Conservation (phyloP, 2,329 filamentous ascomycete genomes). For the Bipolaris cookei region DNA sequence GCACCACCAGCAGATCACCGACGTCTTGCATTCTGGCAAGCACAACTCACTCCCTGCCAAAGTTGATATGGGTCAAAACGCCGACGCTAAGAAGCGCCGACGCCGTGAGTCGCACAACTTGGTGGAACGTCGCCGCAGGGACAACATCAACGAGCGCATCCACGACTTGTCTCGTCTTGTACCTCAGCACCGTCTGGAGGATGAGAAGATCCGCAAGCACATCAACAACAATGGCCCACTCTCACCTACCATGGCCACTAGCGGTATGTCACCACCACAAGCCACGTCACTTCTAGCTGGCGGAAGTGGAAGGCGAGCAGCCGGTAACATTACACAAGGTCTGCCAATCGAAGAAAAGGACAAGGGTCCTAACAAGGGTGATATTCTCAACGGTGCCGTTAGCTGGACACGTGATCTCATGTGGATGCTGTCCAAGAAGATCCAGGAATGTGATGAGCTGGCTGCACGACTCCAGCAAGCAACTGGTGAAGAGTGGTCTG, state of each 20-base stretch:
- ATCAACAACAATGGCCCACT: slow-evolving; percentile 90
- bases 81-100: slow-evolving; percentile 91
- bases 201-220: slow-evolving; percentile 95
- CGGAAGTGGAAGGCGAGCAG: slow-evolving; percentile 79
- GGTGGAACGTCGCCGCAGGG: slow-evolving; percentile 89
- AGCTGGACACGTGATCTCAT: slow-evolving; percentile 97
- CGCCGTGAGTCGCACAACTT: slow-evolving; percentile 94
- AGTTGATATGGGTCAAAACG: slow-evolving; percentile 72
- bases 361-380: slow-evolving; percentile 97
- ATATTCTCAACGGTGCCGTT: slow-evolving; percentile 95
- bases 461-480: slow-evolving; percentile 66
- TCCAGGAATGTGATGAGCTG: slow-evolving; percentile 87
- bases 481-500: slow-evolving; percentile 44
- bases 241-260: slow-evolving; percentile 77
- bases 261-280: slow-evolving; percentile 71
- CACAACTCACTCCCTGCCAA: slow-evolving; percentile 90
- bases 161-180: slow-evolving; percentile 95
- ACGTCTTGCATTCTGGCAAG: slow-evolving; percentile 82
- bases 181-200: slow-evolving; percentile 88
- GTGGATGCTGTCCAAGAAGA: slow-evolving; percentile 92
- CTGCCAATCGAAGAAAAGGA: slow-evolving; percentile 96
- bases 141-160: slow-evolving; percentile 99
- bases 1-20: slow-evolving; percentile 79
- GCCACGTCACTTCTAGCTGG: slow-evolving; percentile 89
- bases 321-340: slow-evolving; percentile 87